Percentiles rank a stretch among this genome's conserved stretches.
phyloP scores from a whole-genome alignment of 176 grass and related monocot genomes.

The Oryza meridionalis region DNA sequence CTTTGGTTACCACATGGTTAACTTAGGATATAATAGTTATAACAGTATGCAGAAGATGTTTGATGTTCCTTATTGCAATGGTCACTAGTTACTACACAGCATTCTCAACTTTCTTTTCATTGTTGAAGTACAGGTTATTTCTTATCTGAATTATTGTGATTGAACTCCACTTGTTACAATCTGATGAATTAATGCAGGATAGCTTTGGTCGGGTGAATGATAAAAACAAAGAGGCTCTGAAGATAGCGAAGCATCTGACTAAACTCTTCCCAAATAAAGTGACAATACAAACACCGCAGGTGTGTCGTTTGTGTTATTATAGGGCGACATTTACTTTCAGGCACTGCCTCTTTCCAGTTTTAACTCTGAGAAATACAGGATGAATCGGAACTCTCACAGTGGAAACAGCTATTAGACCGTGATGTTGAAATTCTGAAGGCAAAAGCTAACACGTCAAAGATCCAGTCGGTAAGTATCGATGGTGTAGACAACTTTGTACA shows the following conservation, averaged over 20 bases:
- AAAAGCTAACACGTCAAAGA: constrained; percentile 81
- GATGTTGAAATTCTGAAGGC: constrained; percentile 92
- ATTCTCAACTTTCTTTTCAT: neutral
- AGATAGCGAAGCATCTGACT: constrained; percentile 75
- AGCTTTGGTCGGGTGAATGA: constrained; percentile 71
- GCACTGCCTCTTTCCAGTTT: constrained; percentile 21
- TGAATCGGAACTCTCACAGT: constrained; percentile 67
- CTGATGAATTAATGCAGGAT: constrained; percentile 63
- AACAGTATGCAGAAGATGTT: neutral
- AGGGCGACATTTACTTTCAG: neutral
- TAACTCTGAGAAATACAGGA: constrained; percentile 57
- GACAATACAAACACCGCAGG: constrained; percentile 84
- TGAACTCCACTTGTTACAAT: constrained; percentile 17
- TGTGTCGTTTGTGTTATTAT: constrained; percentile 46
- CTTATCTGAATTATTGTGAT: neutral
- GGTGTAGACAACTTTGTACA: neutral
- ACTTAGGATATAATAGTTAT: constrained; percentile 12
- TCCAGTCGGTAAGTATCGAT: constrained; percentile 69
- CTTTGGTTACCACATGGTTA: neutral
- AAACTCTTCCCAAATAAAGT: constrained; percentile 96
- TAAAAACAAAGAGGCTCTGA: constrained; percentile 85
- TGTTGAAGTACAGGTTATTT: constrained; percentile 11
- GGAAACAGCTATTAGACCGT: constrained; percentile 82
- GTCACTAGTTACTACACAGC: neutral
- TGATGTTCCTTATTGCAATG: constrained; percentile 24